Evolutionary conservation across 371 early-diverging fungal species (phyloP), one percentile per base, ranked within the genome.

Genomic region (Actinomucor elegans): DNA sequence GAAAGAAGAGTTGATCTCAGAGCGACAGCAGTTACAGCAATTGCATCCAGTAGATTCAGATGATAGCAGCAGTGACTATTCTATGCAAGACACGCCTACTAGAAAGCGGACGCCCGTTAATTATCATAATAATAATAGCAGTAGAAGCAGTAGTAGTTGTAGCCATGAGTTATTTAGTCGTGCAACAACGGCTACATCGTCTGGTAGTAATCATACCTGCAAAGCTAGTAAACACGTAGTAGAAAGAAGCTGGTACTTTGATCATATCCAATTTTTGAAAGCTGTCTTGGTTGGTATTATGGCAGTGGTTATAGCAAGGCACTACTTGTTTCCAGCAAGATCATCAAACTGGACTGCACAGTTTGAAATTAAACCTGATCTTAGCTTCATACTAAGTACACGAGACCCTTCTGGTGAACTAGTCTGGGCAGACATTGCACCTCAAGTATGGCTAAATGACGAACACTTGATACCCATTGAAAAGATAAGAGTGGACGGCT

Each of bases 361-460:
- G 2, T 59, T 59, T 37, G 23, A 59, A 12, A 12, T 55, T 3
- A 27, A 31, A 10, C 27, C 50, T 26, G 52, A 52, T 18, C 23
- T 42, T 15, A 42, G 15, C 5, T 52, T 52, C 34, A 27, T n/a
- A 2, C 26, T 56, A 5, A 12, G 14, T 12, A 54, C 45, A 17
- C 17, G 40, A 15, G 33, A 60, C 15, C 15, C 49, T 5, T 20
- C 7, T 11, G 50, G 54, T n/a, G 3, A 27, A 3, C 5, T 28
- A 3, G 18, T n/a, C 2, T 63, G 63, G 63, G 18, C 63, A 18
- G 17, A 23, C 1, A 8, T 7, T 8, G 41, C 48, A 18, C 63
- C 63, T 21, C 32, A 28, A 10, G 45, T 63, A 1, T 57, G 57
- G 58, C 17, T 61, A 8, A 61, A 61, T 34, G 36, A 56, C 24